Evolutionary conservation across 2,329 filamentous ascomycete genomes (phyloP).

Genomic region (Acrodontium crateriforme): DNA sequence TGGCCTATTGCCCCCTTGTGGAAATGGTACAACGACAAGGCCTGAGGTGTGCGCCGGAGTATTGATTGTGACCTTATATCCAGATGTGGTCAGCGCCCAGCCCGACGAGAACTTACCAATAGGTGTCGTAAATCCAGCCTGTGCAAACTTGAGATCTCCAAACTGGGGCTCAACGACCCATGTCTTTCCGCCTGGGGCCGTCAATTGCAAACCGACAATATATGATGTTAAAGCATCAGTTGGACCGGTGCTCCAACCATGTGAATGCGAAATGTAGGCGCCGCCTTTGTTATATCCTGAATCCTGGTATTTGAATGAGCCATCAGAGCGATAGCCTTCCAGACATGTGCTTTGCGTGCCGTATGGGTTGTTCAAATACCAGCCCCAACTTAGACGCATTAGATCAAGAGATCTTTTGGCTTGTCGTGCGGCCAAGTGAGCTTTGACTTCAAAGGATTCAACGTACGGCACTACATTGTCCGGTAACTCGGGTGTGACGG

Average conservation of each 20-base stretch:
- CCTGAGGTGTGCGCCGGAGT: too few species aligned
- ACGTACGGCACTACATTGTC: conserved; percentile 31
- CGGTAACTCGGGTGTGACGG: conserved; percentile 29
- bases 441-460: conserved; percentile 29
- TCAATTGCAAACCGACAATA: conserved; percentile 11
- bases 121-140: conserved; percentile 34
- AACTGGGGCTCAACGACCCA: conserved; percentile 34
- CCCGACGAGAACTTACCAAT: conserved; percentile 28
- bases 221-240: conserved; percentile 32
- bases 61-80: too few species aligned
- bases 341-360: conserved; percentile 32
- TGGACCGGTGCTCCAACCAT: conserved; percentile 24
- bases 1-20: too few species aligned
- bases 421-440: conserved; percentile 27
- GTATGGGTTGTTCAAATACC: conserved; percentile 26
- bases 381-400: conserved; percentile 28
- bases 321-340: conserved; percentile 29
- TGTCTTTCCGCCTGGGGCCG: too few species aligned
- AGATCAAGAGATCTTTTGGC: conserved; percentile 29
- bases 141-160: conserved; percentile 28
- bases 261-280: conserved; percentile 16
- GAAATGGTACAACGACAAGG: too few species aligned
- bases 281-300: conserved; percentile 16
- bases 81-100: too few species aligned
- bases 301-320: conserved; percentile 39